phyloP scores from a whole-genome alignment of 1,139 yeast genomes.

The Pichia sp. region DNA sequence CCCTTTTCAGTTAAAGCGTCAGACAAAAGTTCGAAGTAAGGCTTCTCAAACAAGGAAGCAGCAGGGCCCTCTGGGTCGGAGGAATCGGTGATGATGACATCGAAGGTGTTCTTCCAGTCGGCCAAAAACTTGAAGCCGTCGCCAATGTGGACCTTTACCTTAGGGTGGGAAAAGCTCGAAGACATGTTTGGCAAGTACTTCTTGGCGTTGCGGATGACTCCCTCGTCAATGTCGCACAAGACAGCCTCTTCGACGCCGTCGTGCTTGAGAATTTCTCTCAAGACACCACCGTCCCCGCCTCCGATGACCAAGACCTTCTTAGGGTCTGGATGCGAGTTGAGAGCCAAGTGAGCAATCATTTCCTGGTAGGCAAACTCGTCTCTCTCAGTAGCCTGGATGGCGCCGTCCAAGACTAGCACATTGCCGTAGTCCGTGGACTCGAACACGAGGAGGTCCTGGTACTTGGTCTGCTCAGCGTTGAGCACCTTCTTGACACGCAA shows the following conservation, averaged over 20 bases:
- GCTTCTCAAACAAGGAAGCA: constrained; percentile 78
- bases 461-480: constrained; percentile 69
- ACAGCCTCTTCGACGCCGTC: constrained; percentile 62
- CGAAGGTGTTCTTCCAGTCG: constrained; percentile 63
- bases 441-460: constrained; percentile 80
- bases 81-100: constrained; percentile 89
- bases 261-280: constrained; percentile 82
- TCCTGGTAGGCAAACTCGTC: constrained; percentile 92
- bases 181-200: constrained; percentile 82
- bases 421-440: constrained; percentile 74
- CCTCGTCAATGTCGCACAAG: constrained; percentile 87
- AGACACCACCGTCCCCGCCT: constrained; percentile 93
- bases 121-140: constrained; percentile 83
- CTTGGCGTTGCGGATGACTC: constrained; percentile 72
- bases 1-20: constrained; percentile 82
- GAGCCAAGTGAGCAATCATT: constrained; percentile 76
- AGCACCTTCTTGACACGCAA: constrained; percentile 73
- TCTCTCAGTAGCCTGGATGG: constrained; percentile 81
- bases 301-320: constrained; percentile 79
- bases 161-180: constrained; percentile 61
- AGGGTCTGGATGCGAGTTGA: constrained; percentile 72
- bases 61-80: constrained; percentile 98
- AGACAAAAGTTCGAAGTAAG: constrained; percentile 73
- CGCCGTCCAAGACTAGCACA: constrained; percentile 84
- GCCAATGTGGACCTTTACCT: constrained; percentile 68